Percentiles rank a stretch among this genome's conserved stretches.
Conservation (phyloP, 345 rosid genomes). For the Citrus medica region DNA sequence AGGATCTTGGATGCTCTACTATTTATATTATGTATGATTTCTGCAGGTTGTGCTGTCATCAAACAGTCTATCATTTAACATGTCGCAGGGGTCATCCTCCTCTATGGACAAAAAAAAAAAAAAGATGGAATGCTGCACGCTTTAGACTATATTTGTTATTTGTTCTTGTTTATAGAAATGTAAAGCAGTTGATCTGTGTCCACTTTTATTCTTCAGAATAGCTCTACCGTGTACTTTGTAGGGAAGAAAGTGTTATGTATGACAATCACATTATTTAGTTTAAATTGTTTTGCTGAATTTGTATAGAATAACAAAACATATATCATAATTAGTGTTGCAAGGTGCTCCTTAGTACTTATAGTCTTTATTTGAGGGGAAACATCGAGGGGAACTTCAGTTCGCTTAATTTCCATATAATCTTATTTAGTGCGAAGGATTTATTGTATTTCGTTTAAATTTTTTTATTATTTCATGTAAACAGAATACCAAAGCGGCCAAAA, state of each 20-base stretch:
- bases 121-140: too few relatives aligned
- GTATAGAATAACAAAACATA: too few relatives aligned
- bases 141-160: too few relatives aligned
- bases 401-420: too few relatives aligned
- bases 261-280: not conserved
- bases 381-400: conserved; percentile 5
- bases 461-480: not conserved
- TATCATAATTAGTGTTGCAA: conserved; percentile 70
- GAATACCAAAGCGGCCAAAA: not conserved
- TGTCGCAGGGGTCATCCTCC: conserved; percentile 35
- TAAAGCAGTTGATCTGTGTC: too few relatives aligned
- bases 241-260: not conserved
- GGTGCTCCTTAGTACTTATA: conserved; percentile 85
- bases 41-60: conserved; percentile 60
- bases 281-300: not conserved
- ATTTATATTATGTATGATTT: conserved; percentile 12
- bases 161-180: too few relatives aligned
- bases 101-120: conserved; percentile 18
- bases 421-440: too few relatives aligned
- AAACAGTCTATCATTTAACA: conserved; percentile 53
- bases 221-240: too few relatives aligned
- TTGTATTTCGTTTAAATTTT: not conserved
- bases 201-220: too few relatives aligned
- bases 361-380: conserved; percentile 92
- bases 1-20: not conserved